A percentile compares a stretch with the other conserved stretches of the same genome.
phyloP scores from a whole-genome alignment of 2,329 filamentous ascomycete species.

The Triangularia verruculosa region DNA sequence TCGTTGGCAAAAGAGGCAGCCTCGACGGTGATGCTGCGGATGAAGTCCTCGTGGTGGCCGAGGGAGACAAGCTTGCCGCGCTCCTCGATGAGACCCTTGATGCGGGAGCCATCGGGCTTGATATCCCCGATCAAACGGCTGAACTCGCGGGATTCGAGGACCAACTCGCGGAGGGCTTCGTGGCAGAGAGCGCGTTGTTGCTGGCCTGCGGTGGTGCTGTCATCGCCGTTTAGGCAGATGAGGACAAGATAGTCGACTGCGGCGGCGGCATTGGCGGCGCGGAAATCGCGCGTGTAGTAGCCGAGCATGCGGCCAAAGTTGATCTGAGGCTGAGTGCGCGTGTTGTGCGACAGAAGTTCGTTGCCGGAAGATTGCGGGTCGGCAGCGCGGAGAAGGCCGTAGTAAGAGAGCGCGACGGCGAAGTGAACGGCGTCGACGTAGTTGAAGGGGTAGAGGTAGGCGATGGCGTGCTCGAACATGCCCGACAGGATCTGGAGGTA shows the following conservation, averaged over 20 bases:
- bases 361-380: constrained; percentile 73
- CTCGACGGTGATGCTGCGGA: constrained; percentile 88
- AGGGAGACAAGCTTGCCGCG: constrained; percentile 79
- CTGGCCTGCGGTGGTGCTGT: constrained; percentile 46
- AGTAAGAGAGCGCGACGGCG: constrained; percentile 82
- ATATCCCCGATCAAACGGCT: constrained; percentile 92
- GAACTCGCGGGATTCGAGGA: constrained; percentile 95
- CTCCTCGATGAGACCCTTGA: constrained; percentile 83
- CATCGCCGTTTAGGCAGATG: constrained; percentile 86
- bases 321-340: constrained; percentile 71
- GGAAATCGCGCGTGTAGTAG: constrained; percentile 94
- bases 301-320: constrained; percentile 93
- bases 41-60: constrained; percentile 75
- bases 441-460: constrained; percentile 86
- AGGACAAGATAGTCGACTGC: constrained; percentile 91
- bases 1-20: constrained; percentile 92
- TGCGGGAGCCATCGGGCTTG: constrained; percentile 76
- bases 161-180: constrained; percentile 87
- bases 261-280: constrained; percentile 80
- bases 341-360: constrained; percentile 66
- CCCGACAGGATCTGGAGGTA: constrained; percentile 87
- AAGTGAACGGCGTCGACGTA: constrained; percentile 96
- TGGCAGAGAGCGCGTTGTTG: constrained; percentile 82
- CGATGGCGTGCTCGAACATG: constrained; percentile 90
- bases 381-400: constrained; percentile 82